Evolutionary conservation across 2,329 filamentous ascomycete species (phyloP), one percentile per base, ranked within the genome.

Genomic region (Monosporascus sp.): DNA sequence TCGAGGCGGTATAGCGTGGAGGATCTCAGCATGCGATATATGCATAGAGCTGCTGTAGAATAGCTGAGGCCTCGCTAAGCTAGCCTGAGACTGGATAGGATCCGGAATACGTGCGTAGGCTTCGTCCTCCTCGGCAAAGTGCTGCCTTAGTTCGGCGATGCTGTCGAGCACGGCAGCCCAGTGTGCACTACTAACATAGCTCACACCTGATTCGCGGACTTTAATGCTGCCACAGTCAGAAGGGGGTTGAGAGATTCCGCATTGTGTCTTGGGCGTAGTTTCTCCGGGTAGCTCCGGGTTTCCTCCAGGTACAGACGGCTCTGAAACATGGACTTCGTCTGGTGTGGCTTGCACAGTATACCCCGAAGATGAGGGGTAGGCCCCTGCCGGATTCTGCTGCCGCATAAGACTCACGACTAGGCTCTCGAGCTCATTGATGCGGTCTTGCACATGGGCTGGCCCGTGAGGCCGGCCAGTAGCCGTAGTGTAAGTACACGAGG

Each of bases 151-250:
- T 5, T 74, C 71, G 2, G 71, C 63, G 24, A 76, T 74, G 31
- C 65, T 63, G 37, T 75, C 70, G 3, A 75, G 60, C 2, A 76
- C 64, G 16, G 73, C 69, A 7, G 68, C 65, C 72, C 73, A 76
- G 51, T 76, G 74, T 7, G 62, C 64, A 22, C 68, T 60, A 20
- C 64, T 59, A 11, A 73, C 68, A 37, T 76, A 76, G 31, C 56
- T 59, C 1, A 59, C 55, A 1, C 60, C 69, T 45, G 50, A 58
- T 16, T 49, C 52, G 19, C 26, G 61, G 14, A 63, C 49, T 0
- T 58, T 64, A 52, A 74, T 63, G 45, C 61, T 72, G 0, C 70
- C 69, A 20, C 55, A 60, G 3, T 72, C 68, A 0, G 69, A 63
- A 0, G 52, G 53, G 22, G 40, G 5, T 43, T 19, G 40, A 4